Evolutionary conservation across 1,284 basidiomycete species (phyloP).

Genomic region (Acaromyces ingoldii): DNA sequence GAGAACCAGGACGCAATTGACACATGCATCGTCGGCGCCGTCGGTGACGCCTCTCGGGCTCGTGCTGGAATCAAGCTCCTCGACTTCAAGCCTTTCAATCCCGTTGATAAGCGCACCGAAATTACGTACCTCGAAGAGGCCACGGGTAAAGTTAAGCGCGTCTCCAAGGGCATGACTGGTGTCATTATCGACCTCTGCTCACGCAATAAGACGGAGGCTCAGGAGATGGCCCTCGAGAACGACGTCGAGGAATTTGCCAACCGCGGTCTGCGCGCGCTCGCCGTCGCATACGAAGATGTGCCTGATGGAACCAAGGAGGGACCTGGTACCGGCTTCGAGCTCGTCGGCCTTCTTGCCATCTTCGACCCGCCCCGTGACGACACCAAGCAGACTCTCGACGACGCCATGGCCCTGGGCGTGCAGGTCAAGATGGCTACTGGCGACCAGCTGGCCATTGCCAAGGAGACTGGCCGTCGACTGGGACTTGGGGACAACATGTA

Average conservation of each 20-base stretch:
- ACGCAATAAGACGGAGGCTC: conserved; percentile 87
- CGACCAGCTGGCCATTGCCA: conserved; percentile 97
- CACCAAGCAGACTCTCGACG: conserved; percentile 98
- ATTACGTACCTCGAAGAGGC: conserved; percentile 93
- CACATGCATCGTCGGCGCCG: conserved; percentile 73
- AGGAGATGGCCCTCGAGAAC: conserved; percentile 84
- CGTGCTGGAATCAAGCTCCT: conserved; percentile 89
- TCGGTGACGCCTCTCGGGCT: conserved; percentile 64
- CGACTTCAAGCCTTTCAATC: conserved; percentile 99
- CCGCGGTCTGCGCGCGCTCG: conserved; percentile 95
- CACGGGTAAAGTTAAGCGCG: conserved; percentile 89
- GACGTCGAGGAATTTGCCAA: conserved; percentile 91
- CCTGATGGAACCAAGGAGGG: conserved; percentile 67
- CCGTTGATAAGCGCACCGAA: conserved; percentile 97
- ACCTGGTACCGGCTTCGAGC: conserved; percentile 90
- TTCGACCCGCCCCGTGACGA: conserved; percentile 97
- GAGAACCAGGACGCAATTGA: conserved; percentile 99
- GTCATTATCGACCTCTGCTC: conserved; percentile 78
- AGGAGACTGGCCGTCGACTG: conserved; percentile 96
- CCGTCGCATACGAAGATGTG: conserved; percentile 90
- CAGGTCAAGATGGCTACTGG: conserved; percentile 99
- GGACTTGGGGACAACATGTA: conserved; percentile 96
- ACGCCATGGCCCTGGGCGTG: conserved; percentile 90
- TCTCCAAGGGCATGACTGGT: conserved; percentile 99
- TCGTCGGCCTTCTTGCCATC: conserved; percentile 93